Evolutionary conservation across 2,329 filamentous ascomycete species (phyloP).

Genomic region (Alternaria gansuensis): DNA sequence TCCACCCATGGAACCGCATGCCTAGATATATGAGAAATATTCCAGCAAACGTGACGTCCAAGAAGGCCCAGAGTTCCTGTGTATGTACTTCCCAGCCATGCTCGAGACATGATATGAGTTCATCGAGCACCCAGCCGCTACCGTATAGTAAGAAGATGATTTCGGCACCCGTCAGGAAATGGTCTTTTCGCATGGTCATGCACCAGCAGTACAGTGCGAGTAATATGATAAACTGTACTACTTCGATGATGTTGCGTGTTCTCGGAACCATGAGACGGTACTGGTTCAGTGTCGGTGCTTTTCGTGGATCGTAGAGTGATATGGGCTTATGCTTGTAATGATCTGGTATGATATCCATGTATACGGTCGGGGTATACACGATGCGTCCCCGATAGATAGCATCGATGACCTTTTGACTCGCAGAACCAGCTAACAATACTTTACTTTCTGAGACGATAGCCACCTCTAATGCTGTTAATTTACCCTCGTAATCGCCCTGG

Average conservation of each 20-base stretch:
- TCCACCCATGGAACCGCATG: conserved; percentile 72
- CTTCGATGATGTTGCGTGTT: conserved; percentile 78
- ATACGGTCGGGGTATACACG: conserved; percentile 82
- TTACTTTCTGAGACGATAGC: conserved; percentile 86
- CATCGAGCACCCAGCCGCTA: conserved; percentile 80
- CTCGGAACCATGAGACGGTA: conserved; percentile 84
- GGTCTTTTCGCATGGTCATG: conserved; percentile 73
- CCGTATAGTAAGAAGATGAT: conserved; percentile 75
- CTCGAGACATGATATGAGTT: conserved; percentile 78
- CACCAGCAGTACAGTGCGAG: conserved; percentile 74
- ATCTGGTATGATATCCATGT: conserved; percentile 84
- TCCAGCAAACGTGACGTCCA: conserved; percentile 79
- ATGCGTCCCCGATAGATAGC: conserved; percentile 83
- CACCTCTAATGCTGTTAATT: conserved; percentile 80
- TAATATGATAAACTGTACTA: conserved; percentile 75
- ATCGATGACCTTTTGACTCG: conserved; percentile 82
- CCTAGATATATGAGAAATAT: conserved; percentile 75
- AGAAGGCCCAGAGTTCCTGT: conserved; percentile 87
- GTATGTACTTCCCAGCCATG: conserved; percentile 84
- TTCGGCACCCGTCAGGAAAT: conserved; percentile 66
- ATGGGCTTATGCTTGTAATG: conserved; percentile 87
- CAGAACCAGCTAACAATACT: conserved; percentile 76
- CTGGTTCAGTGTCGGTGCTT: conserved; percentile 80
- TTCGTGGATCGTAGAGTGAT: conserved; percentile 78
- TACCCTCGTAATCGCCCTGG: conserved; percentile 63